phyloP scores from a whole-genome alignment of 441 rosid genomes.

The Populus hybrid region DNA sequence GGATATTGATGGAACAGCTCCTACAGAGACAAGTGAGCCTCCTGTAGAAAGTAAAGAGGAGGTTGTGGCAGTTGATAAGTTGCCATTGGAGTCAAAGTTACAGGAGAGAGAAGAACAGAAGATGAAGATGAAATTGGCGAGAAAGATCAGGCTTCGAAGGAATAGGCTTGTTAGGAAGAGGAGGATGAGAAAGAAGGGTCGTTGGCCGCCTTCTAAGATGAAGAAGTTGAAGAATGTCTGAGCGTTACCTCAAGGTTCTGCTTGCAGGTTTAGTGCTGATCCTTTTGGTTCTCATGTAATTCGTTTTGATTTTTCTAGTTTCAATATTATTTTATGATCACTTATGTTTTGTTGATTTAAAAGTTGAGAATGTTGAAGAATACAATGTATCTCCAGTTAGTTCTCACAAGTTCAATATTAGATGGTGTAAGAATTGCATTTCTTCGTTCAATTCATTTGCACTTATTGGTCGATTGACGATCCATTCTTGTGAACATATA shows the following conservation, averaged over 20 bases:
- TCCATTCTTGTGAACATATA: not conserved
- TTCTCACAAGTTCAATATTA: not conserved
- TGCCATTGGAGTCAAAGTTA: constrained; percentile 75
- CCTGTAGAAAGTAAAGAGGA: constrained; percentile 35
- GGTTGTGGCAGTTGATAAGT: constrained; percentile 46
- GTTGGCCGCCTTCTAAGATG: constrained; percentile 99
- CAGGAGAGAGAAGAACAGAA: constrained; percentile 61
- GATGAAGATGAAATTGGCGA: constrained; percentile 85
- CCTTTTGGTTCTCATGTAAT: not conserved
- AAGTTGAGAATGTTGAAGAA: not conserved
- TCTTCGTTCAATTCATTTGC: not conserved
- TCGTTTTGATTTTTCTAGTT: not conserved
- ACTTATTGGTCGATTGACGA: not conserved
- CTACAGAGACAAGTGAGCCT: constrained; percentile 28
- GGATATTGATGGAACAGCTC: constrained; percentile 39
- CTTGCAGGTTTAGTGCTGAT: constrained; percentile 25
- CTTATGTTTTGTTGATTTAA: not conserved
- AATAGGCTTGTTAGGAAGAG: constrained; percentile 81
- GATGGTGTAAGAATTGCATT: constrained; percentile 1
- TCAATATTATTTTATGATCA: not conserved
- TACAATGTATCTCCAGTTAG: not conserved
- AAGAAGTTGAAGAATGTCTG: constrained; percentile 88
- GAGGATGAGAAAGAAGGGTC: constrained; percentile 90
- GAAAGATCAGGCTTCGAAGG: constrained; percentile 83
- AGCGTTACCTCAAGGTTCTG: constrained; percentile 12